Evolutionary conservation across 2,329 filamentous ascomycete genomes (phyloP).

Genomic region (Diplodia intermedia): DNA sequence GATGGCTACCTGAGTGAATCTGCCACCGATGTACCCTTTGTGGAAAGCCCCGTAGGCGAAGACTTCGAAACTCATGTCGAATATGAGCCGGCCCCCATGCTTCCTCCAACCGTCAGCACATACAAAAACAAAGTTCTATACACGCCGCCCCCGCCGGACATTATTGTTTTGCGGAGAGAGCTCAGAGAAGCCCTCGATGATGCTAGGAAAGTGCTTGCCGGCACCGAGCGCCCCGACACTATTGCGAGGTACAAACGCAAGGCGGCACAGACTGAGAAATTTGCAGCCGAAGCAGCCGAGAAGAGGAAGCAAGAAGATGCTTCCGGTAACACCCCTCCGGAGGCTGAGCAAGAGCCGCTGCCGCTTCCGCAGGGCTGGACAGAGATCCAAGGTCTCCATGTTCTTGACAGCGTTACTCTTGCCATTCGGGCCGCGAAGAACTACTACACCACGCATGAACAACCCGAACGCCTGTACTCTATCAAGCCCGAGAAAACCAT

Average conservation of each 20-base stretch:
- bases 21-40: constrained; percentile 42
- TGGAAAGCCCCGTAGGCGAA: constrained; percentile 58
- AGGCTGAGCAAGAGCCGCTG: constrained; percentile 42
- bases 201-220: constrained; percentile 70
- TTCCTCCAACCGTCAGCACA: constrained; percentile 96
- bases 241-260: constrained; percentile 25
- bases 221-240: constrained; percentile 56
- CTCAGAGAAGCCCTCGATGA: constrained; percentile 72
- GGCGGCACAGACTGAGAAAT: constrained; percentile 30
- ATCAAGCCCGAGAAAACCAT: constrained; percentile 90
- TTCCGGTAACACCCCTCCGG: constrained; percentile 35
- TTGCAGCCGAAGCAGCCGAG: constrained; percentile 43
- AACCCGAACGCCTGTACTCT: constrained; percentile 81
- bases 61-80: constrained; percentile 58
- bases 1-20: constrained; percentile 38
- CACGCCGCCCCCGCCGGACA: constrained; percentile 82
- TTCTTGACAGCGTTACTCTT: constrained; percentile 90
- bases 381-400: constrained; percentile 88
- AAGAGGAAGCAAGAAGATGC: constrained; percentile 44
- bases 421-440: constrained; percentile 96
- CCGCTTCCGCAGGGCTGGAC: constrained; percentile 68
- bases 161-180: constrained; percentile 76
- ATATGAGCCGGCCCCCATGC: constrained; percentile 75
- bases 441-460: constrained; percentile 93
- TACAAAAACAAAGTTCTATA: constrained; percentile 86